Percentiles rank a stretch among this genome's conserved stretches.
These are phyloP conservation scores for Exophiala viscosa DNA, from an alignment of 2,329 filamentous ascomycete species.

Conservation along the genomic window DNA sequence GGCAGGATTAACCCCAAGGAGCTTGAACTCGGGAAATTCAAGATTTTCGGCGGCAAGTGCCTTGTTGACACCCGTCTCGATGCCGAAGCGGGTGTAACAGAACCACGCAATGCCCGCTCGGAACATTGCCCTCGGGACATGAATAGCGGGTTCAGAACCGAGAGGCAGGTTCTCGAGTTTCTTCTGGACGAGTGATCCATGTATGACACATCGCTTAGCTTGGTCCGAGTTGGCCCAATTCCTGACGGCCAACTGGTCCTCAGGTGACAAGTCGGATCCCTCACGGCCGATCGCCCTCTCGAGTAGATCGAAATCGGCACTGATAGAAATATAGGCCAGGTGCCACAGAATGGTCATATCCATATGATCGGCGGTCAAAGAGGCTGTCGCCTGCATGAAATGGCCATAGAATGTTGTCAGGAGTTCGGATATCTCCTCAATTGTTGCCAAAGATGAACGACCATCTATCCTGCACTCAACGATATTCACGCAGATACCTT, in stretches of 20 bases:
- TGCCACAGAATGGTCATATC: conserved; percentile 32
- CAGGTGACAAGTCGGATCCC: conserved; percentile 24
- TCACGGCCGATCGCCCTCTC: conserved; percentile 32
- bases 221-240: conserved; percentile 29
- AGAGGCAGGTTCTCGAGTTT: conserved; percentile 26
- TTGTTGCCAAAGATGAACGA: conserved; percentile 13
- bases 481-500: conserved; percentile 26
- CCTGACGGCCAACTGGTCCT: conserved; percentile 14
- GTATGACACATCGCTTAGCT: conserved; percentile 26
- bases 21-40: conserved; percentile 30
- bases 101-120: conserved; percentile 27
- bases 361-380: conserved; percentile 22
- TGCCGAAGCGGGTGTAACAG: conserved; percentile 27
- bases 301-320: conserved; percentile 31
- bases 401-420: conserved; percentile 24
- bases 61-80: conserved; percentile 9
- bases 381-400: conserved; percentile 23
- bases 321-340: conserved; percentile 30
- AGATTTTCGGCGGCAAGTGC: conserved; percentile 14
- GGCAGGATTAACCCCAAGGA: conserved; percentile 25
- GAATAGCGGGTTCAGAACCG: conserved; percentile 28
- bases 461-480: conserved; percentile 26
- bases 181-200: conserved; percentile 27
- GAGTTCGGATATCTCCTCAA: conserved; percentile 14
- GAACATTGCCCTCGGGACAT: conserved; percentile 29